phyloP scores from a whole-genome alignment of 192 early-diverging fungal genomes.

The Backusella morwellensis region DNA sequence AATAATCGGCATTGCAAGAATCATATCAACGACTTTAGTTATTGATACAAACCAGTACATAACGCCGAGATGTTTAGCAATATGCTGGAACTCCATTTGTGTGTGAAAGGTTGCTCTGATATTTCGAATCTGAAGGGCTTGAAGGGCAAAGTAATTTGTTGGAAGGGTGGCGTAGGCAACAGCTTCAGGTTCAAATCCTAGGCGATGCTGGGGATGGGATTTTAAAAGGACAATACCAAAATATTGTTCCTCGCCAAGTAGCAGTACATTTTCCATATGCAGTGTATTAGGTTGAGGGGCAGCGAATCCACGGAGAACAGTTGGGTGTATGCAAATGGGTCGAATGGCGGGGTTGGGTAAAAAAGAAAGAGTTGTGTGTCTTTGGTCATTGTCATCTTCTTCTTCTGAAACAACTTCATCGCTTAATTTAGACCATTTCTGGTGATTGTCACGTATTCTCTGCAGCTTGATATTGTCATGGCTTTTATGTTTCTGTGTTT shows the following conservation, averaged over 20 bases:
- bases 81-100: constrained; percentile 30
- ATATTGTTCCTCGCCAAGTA: constrained; percentile 41
- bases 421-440: constrained; percentile 15
- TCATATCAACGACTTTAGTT: constrained; percentile 30
- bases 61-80: constrained; percentile 27
- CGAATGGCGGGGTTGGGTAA: constrained; percentile 12
- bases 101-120: constrained; percentile 34
- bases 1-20: constrained; percentile 31
- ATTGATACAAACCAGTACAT: constrained; percentile 29
- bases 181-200: constrained; percentile 40
- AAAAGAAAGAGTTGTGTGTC: constrained; percentile 11
- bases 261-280: constrained; percentile 35
- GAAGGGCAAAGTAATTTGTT: constrained; percentile 31
- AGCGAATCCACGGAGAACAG: constrained; percentile 32
- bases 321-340: constrained; percentile 38
- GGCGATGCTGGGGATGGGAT: constrained; percentile 31
- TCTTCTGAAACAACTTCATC: constrained; percentile 18
- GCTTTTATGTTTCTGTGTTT: neutral
- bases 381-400: constrained; percentile 6
- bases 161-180: constrained; percentile 33
- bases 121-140: constrained; percentile 29
- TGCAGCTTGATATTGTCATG: neutral
- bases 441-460: neutral
- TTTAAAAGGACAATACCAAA: constrained; percentile 30
- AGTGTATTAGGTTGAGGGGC: constrained; percentile 29